These are phyloP conservation scores for Balansia obtecta DNA, from an alignment of 2,329 filamentous ascomycete genomes.

Conservation along the genomic window DNA sequence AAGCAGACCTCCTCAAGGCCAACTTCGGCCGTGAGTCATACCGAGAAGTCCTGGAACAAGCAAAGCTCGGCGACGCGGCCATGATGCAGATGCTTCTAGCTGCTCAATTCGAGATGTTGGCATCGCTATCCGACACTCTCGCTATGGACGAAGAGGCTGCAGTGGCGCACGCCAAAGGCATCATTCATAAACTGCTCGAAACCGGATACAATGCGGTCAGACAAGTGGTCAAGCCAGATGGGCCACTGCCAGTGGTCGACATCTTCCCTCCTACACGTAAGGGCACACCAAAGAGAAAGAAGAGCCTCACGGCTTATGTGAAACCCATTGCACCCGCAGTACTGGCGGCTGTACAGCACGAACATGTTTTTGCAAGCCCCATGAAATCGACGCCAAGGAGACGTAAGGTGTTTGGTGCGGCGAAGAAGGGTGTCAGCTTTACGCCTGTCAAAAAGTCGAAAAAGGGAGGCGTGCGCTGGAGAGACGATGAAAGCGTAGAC, in stretches of 20 bases:
- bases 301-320: conserved; percentile 27
- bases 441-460: conserved; percentile 68
- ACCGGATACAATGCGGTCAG: conserved; percentile 62
- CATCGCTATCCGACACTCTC: conserved; percentile 70
- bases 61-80: conserved; percentile 65
- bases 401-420: conserved; percentile 48
- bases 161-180: conserved; percentile 62
- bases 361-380: conserved; percentile 32
- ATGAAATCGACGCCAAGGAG: conserved; percentile 70
- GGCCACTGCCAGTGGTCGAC: conserved; percentile 47
- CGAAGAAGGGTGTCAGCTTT: conserved; percentile 63
- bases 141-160: conserved; percentile 76
- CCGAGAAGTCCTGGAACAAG: conserved; percentile 66
- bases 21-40: conserved; percentile 73
- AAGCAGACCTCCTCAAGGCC: conserved; percentile 75
- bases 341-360: conserved; percentile 22
- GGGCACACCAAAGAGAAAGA: conserved; percentile 69
- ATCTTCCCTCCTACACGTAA: conserved; percentile 56
- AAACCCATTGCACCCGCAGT: conserved; percentile 34
- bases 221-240: conserved; percentile 85
- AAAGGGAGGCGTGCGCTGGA: conserved; percentile 80
- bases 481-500: conserved; percentile 74
- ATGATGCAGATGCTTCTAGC: conserved; percentile 74
- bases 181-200: conserved; percentile 67
- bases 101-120: conserved; percentile 84